Conservation (phyloP, 164 flowering plant species). For the Litsea cubeba region DNA sequence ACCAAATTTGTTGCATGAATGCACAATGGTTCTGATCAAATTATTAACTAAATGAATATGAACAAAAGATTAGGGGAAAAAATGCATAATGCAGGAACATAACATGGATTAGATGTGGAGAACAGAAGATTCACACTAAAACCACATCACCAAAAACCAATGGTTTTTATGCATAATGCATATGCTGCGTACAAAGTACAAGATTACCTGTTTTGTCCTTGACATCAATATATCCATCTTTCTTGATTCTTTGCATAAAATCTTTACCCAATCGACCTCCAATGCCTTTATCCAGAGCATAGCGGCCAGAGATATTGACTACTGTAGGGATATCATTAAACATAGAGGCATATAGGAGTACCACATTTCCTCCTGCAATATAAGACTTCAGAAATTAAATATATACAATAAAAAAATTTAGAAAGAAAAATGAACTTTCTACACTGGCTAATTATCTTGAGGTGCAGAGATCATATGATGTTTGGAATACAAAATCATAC, state of each 20-base stretch:
- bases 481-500: not conserved
- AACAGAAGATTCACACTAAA: not conserved
- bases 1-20: not conserved
- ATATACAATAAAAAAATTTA: too few species aligned
- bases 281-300: slow-evolving; percentile 55
- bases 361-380: slow-evolving; percentile 69
- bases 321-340: slow-evolving; percentile 58
- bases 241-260: slow-evolving; percentile 49
- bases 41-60: not conserved
- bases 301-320: slow-evolving; percentile 83
- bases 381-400: not conserved
- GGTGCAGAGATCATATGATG: not conserved
- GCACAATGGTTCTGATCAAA: not conserved
- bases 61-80: not conserved
- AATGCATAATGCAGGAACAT: not conserved
- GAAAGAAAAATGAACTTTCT: too few species aligned
- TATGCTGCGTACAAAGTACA: not conserved
- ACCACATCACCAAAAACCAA: not conserved
- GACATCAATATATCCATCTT: slow-evolving; percentile 70
- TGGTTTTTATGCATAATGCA: not conserved
- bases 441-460: too few species aligned
- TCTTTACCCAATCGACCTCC: slow-evolving; percentile 55
- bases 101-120: not conserved
- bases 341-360: slow-evolving; percentile 80
- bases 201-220: slow-evolving; percentile 44